phyloP scores from a whole-genome alignment of 2,329 filamentous ascomycete genomes.

The Ascochyta lentis region DNA sequence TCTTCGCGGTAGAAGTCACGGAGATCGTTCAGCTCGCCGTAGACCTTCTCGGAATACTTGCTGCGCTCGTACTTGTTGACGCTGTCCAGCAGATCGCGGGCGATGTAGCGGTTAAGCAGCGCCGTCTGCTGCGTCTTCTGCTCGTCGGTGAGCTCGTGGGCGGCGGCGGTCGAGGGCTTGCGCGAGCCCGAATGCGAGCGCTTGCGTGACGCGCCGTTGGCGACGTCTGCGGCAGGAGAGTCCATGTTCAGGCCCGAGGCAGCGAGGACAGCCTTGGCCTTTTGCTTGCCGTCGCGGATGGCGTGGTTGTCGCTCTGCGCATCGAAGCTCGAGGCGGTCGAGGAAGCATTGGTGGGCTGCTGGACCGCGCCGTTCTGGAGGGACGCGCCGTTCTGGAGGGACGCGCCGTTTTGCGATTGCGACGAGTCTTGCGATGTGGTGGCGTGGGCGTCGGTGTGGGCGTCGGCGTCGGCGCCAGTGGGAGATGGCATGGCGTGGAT shows the following conservation, averaged over 20 bases:
- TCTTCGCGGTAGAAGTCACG: slow-evolving; percentile 38
- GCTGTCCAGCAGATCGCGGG: slow-evolving; percentile 67
- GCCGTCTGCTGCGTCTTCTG: slow-evolving; percentile 49
- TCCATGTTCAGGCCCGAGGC: slow-evolving; percentile 55
- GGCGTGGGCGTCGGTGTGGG: slow-evolving; percentile 32
- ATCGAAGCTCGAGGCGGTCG: slow-evolving; percentile 34
- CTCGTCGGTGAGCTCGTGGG: slow-evolving; percentile 49
- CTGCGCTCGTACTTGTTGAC: slow-evolving; percentile 60
- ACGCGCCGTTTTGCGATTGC: slow-evolving; percentile 40
- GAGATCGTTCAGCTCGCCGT: slow-evolving; percentile 53
- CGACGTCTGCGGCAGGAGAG: slow-evolving; percentile 44
- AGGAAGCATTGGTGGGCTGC: slow-evolving; percentile 35
- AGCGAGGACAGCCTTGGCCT: slow-evolving; percentile 64
- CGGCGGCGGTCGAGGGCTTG: slow-evolving; percentile 51
- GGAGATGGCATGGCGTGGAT: slow-evolving; percentile 46
- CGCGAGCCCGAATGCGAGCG: slow-evolving; percentile 66
- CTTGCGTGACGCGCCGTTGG: slow-evolving; percentile 63
- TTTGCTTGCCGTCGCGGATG: slow-evolving; percentile 66
- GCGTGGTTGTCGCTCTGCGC: slow-evolving; percentile 50
- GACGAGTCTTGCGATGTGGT: slow-evolving; percentile 32
- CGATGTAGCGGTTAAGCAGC: slow-evolving; percentile 68
- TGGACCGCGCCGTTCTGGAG: slow-evolving; percentile 44
- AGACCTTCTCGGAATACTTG: slow-evolving; percentile 68
- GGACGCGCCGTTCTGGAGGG: slow-evolving; percentile 38
- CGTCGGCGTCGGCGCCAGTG: slow-evolving; percentile 31